Percentiles rank a stretch among this genome's conserved stretches.
These are phyloP conservation scores for Cladophialophora carrionii DNA, from an alignment of 2,329 filamentous ascomycete species.

Conservation along the genomic window DNA sequence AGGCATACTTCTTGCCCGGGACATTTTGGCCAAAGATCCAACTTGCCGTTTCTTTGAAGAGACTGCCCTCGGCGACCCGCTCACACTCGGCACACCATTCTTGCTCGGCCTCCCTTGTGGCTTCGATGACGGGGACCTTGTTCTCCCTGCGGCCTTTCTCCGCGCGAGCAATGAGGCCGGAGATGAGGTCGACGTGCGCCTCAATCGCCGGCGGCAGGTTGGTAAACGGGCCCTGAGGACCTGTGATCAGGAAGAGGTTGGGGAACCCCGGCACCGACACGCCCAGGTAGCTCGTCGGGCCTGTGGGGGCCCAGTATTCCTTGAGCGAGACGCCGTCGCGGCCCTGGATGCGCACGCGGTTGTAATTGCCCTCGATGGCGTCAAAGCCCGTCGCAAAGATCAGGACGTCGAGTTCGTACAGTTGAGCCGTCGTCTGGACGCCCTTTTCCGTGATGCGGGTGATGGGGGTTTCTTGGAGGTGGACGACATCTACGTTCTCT, in stretches of 20 bases:
- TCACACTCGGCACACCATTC: conserved; percentile 56
- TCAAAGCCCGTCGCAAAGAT: conserved; percentile 44
- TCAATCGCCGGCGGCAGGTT: conserved; percentile 62
- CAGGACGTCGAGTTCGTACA: conserved; percentile 48
- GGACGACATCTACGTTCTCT: conserved; percentile 53
- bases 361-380: conserved; percentile 45
- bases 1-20: conserved; percentile 52
- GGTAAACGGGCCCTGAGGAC: conserved; percentile 58
- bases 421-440: conserved; percentile 45
- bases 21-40: conserved; percentile 61
- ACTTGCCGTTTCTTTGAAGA: conserved; percentile 56
- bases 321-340: conserved; percentile 40
- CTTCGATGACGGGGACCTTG: conserved; percentile 50
- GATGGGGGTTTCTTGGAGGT: conserved; percentile 51
- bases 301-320: conserved; percentile 42
- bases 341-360: conserved; percentile 41
- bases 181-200: conserved; percentile 58
- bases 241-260: conserved; percentile 59
- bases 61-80: conserved; percentile 39
- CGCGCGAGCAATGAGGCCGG: conserved; percentile 53
- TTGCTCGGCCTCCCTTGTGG: conserved; percentile 51
- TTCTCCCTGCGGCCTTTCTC: conserved; percentile 41
- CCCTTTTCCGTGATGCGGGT: conserved; percentile 46
- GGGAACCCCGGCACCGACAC: conserved; percentile 49
- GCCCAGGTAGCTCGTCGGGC: conserved; percentile 46